Conservation (phyloP, 257 asterid genomes). For the Solanum chmielewskii region DNA sequence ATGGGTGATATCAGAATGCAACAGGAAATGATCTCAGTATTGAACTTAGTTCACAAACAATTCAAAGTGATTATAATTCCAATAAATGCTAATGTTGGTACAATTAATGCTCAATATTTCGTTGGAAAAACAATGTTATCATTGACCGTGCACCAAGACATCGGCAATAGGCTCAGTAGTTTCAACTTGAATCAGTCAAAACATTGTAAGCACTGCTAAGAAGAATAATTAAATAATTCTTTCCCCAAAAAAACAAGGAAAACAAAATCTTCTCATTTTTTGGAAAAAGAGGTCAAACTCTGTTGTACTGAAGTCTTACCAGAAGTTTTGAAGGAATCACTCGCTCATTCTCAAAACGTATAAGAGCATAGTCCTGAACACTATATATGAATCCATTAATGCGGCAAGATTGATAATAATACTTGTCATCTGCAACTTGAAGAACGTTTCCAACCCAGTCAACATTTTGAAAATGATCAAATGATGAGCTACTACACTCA, state of each 20-base stretch:
- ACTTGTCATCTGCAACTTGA: conserved; percentile 48
- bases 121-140: neutral
- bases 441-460: conserved; percentile 62
- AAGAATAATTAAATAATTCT: neutral
- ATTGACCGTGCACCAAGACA: neutral
- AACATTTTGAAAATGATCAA: conserved; percentile 31
- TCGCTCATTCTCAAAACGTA: conserved; percentile 41
- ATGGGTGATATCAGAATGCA: neutral
- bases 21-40: neutral
- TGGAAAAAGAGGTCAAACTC: neutral
- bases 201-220: neutral
- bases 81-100: neutral
- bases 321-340: conserved; percentile 68
- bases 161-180: neutral
- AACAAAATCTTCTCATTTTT: neutral
- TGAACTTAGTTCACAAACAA: neutral
- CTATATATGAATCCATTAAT: conserved; percentile 53
- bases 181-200: neutral
- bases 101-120: neutral
- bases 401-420: conserved; percentile 53
- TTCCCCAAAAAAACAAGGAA: neutral
- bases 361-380: conserved; percentile 49
- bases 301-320: conserved; percentile 33
- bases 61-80: neutral
- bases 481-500: conserved; percentile 22